A percentile compares a stretch with the other conserved stretches of the same genome.
phyloP scores from a whole-genome alignment of 805 yeast species.

The Phaffomyces antillensis region DNA sequence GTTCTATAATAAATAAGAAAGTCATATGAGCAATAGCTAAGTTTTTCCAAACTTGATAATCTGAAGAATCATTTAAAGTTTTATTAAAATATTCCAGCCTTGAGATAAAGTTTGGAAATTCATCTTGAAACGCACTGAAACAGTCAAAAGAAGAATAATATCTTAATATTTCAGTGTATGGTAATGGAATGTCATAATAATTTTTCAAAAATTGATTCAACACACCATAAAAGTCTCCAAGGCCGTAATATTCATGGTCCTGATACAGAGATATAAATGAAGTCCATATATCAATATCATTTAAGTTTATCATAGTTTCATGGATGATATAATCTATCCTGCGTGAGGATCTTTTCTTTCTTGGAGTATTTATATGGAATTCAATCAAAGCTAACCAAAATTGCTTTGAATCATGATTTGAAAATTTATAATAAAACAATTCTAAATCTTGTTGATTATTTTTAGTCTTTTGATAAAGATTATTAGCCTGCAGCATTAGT shows the following conservation, averaged over 20 bases:
- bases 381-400: constrained; percentile 8
- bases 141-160: no score
- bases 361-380: constrained; percentile 1
- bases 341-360: constrained; percentile 6
- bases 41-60: constrained; percentile 29
- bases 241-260: no score
- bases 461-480: constrained; percentile 26
- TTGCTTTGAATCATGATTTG: not conserved
- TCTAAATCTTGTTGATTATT: constrained; percentile 28
- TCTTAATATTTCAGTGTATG: constrained; percentile 11
- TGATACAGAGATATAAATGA: constrained; percentile 2
- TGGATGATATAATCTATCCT: not conserved
- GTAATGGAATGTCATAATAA: constrained; percentile 5
- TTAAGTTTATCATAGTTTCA: not conserved
- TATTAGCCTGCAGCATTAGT: constrained; percentile 32
- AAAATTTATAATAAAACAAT: constrained; percentile 24
- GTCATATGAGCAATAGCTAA: constrained; percentile 19
- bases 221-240: no score
- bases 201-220: constrained; percentile 9
- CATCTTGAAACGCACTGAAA: no score
- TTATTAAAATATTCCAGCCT: not conserved
- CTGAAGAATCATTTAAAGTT: not conserved
- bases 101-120: not conserved
- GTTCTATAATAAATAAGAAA: not conserved
- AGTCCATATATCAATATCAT: constrained; percentile 10